Evolutionary conservation across 139 green algal genomes (phyloP).

Genomic region (Chlamydomonas sp.): DNA sequence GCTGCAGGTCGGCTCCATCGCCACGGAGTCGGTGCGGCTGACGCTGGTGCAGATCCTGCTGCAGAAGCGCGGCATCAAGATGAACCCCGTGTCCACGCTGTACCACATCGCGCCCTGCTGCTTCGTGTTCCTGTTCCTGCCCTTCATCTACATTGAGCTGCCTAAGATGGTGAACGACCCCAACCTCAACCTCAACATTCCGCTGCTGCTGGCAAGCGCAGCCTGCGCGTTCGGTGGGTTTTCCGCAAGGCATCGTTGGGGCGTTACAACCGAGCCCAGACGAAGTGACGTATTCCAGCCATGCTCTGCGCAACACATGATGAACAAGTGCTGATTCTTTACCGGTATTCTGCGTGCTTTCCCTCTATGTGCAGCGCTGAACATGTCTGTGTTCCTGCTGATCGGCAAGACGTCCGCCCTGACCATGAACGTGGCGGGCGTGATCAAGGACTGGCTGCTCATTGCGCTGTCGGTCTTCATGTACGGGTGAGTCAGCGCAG

Average conservation of each 20-base stretch:
- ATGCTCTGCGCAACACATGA: too few species aligned
- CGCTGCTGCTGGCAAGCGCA: conserved; percentile 53
- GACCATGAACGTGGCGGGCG: conserved; percentile 88
- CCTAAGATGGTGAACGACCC: conserved; percentile 64
- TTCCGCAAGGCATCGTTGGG: too few species aligned
- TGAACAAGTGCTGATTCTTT: too few species aligned
- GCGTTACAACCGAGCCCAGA: too few species aligned
- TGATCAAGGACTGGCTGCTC: conserved; percentile 80
- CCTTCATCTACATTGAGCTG: conserved; percentile 74
- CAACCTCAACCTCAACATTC: conserved; percentile 52
- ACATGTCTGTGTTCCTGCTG: conserved; percentile 91
- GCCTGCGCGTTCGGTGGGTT: conserved; percentile 57
- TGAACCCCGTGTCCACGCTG: conserved; percentile 89
- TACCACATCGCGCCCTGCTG: conserved; percentile 84
- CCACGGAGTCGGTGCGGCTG: conserved; percentile 55
- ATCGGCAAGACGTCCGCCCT: conserved; percentile 86
- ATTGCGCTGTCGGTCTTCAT: conserved; percentile 61
- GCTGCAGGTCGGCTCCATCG: conserved; percentile 64
- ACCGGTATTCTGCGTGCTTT: not conserved
- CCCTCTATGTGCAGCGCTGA: conserved; percentile 63
- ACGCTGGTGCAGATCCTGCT: conserved; percentile 88
- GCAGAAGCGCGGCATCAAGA: conserved; percentile 71
- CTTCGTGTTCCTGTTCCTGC: conserved; percentile 71
- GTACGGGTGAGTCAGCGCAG: conserved; percentile 42
- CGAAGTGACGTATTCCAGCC: too few species aligned